Base-by-base conservation (phyloP, 2,329 filamentous ascomycete genomes). In the Aureobasidium pullulans region DNA sequence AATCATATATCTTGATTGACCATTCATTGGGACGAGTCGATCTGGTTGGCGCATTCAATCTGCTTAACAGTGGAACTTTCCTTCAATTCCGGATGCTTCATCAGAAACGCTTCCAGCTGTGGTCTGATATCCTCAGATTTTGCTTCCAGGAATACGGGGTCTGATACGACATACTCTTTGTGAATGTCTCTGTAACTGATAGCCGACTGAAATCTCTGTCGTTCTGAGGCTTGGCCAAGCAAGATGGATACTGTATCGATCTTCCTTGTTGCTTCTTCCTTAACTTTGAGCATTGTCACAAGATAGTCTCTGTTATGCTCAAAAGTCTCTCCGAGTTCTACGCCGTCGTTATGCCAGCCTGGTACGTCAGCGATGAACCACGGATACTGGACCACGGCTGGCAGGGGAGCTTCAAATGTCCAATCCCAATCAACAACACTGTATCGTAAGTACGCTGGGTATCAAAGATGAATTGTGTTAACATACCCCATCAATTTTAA, bases 1-100 rank as follows among this genome's bases (percentile, higher is more conserved):
- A n/a, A n/a, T n/a, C n/a, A n/a, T n/a, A n/a, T n/a, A n/a, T n/a
- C n/a, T n/a, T n/a, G n/a, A n/a, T n/a, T n/a, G n/a, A n/a, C n/a
- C n/a, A n/a, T 23, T 23, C 19, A 23, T 23, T 23, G 3, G 1
- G 84, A 84, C 3, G 34, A 36, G 34, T 13, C 11, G 2, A 13
- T 36, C 34, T 36, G 34, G 4, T 36, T 36, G 8, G 11, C 2
- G 11, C 11, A 13, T 4, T 36, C 4, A 4, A 36, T 36, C 11
- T 4, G 34, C 34, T 36, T 13, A 4, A 36, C 7, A 2, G 2
- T 4, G 3, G 34, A 13, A 36, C 34, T 36, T 36, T 36, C 34
- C 34, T 36, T 36, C 2, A 36, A 13, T 2, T 36, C 34, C 34
- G 34, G 34, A 36, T 36, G 34, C 34, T 36, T 36, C 11, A 36